Evolutionary conservation across 2,329 filamentous ascomycete species (phyloP), one percentile per base, ranked within the genome.

Genomic region (Clonostachys chloroleuca): DNA sequence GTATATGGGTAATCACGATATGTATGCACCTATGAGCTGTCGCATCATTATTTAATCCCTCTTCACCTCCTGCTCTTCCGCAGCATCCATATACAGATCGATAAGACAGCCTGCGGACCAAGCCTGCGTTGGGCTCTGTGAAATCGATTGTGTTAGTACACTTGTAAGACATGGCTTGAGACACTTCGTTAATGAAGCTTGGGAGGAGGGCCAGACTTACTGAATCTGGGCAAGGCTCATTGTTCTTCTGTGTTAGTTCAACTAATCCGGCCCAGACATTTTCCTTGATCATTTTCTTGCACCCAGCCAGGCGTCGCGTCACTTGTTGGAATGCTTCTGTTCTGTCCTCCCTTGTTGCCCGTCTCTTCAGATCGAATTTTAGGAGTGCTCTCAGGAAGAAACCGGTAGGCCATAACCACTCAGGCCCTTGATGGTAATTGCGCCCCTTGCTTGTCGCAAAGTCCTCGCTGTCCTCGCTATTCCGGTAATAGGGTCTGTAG

Each of bases 341-440:
- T 34, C 84, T 80, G 52, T 87, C 89, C 58, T 89, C 76, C 0
- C 63, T 55, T 3, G 66, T 68, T 35, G 55, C 57, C 43, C 89
- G 79, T 33, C 91, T 77, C 72, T 80, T 77, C 44, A 97, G 72
- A 63, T 96, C 91, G 59, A 97, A 97, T 65, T 91, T 88, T 52
- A 99, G 78, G 54, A 99, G 73, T 2, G 94, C 94, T 43, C 95
- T 84, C 18, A 96, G 75, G 76, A 96, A 99, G 74, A 91, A 99
- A 5, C 94, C 94, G 2, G 90, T 92, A 1, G 92, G 95, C 94
- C 94, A 99, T 20, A 96, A 72, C 94, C 94, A 99, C 66, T 99
- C 94, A 0, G 94, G 95, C 5, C 94, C 94, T 66, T 97, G 92
- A 66, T 99, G 94, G 69, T 99, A 99, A 68, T 97, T 99, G 48